phyloP scores from a whole-genome alignment of 495 filamentous ascomycete species.

The Daldinia grandis region DNA sequence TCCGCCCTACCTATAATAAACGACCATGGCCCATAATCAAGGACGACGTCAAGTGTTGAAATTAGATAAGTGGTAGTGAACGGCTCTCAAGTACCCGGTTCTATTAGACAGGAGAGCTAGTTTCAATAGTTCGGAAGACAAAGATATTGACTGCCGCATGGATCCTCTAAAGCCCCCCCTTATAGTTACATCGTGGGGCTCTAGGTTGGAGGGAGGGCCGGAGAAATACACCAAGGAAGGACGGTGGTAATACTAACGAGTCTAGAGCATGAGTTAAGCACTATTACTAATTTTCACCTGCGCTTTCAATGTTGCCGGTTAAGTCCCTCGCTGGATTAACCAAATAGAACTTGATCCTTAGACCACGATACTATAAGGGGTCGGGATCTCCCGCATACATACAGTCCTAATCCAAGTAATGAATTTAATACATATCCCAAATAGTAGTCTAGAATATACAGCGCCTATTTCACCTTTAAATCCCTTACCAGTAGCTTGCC shows the following conservation, averaged over 20 bases:
- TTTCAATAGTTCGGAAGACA: background rate
- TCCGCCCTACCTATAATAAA: no score
- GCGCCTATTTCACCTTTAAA: background rate
- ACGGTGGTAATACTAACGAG: background rate
- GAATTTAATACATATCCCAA: slow-evolving; percentile 22
- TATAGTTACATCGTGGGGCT: background rate
- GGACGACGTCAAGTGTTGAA: background rate
- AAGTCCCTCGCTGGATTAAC: background rate
- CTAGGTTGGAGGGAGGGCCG: background rate
- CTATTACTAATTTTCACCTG: background rate
- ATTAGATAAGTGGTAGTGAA: background rate
- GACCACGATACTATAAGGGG: background rate
- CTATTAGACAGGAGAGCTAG: background rate
- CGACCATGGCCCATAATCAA: background rate
- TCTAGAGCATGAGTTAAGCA: background rate
- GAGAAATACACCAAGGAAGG: background rate
- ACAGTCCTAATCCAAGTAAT: slow-evolving; percentile 17
- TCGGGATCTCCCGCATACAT: slow-evolving; percentile 24
- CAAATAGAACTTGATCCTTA: background rate
- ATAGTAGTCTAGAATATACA: background rate
- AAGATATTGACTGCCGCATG: background rate
- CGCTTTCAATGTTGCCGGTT: background rate
- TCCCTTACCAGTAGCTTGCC: background rate
- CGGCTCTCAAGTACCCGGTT: background rate
- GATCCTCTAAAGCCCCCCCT: background rate